phyloP scores from a whole-genome alignment of 345 rosid species.

The Eucalyptus sp. region DNA sequence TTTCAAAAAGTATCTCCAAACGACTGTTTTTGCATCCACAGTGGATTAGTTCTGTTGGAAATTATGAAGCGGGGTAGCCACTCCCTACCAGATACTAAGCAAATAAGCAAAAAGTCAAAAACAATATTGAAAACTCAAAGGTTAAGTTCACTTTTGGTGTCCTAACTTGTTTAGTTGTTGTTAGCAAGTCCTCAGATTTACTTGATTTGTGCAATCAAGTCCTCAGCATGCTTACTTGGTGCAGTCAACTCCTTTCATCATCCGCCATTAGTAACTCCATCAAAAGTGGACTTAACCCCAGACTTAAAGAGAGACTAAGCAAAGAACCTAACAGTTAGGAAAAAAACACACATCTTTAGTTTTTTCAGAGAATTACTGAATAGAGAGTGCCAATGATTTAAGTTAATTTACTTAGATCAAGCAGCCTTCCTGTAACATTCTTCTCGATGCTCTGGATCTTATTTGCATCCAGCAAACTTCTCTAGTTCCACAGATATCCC shows the following conservation, averaged over 20 bases:
- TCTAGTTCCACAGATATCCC: background rate
- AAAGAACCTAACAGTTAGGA: background rate
- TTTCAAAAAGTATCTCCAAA: background rate
- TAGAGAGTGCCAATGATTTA: background rate
- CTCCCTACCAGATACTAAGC: background rate
- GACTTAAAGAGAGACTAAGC: background rate
- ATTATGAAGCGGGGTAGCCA: background rate
- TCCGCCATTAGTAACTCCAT: background rate
- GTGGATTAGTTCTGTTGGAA: background rate
- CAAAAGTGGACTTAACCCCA: background rate
- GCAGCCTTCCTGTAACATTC: background rate
- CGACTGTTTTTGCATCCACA: background rate
- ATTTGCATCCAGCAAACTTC: background rate
- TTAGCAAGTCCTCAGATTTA: background rate
- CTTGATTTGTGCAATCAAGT: background rate
- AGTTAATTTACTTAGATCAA: background rate
- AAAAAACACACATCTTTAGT: background rate
- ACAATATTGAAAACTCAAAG: background rate
- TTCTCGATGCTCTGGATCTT: background rate
- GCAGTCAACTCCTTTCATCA: background rate
- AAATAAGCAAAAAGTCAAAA: background rate
- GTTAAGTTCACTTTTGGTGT: background rate
- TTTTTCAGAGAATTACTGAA: background rate
- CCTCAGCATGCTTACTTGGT: background rate
- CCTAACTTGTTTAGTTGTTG: background rate